Evolutionary conservation across 2,329 filamentous ascomycete genomes (phyloP), one percentile per base, ranked within the genome.

Genomic region (Apiospora phragmitis): DNA sequence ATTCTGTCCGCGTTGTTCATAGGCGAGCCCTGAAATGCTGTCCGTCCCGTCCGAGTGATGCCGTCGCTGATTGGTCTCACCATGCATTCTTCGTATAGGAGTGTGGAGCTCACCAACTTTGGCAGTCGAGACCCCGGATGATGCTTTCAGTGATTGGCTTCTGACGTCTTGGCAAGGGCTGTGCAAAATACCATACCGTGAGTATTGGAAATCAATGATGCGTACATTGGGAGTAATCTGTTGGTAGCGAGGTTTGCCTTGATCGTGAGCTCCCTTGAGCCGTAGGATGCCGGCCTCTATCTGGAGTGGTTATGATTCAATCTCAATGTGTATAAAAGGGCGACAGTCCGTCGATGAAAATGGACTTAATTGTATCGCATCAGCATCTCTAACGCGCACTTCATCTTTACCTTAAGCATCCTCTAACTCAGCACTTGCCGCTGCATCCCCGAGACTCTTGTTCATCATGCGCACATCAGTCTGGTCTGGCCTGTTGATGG

Each of bases 401-500:
- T 38, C 41, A 32, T n/a, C 6, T 41, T 9, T 45, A n/a, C 45
- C 42, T 45, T 24, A 16, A 68, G 2, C 41, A 70, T 24, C 49
- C 5, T n/a, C 16, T 21, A 38, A 14, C 41, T 32, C n/a, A 7
- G 14, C 29, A 24, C 21, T 49, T 24, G 24, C 14, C 16, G 16
- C 45, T 67, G 38, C 14, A 18, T 32, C 38, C 65, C 21, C 38
- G 38, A 41, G 2, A 51, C 62, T 7, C 14, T 21, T n/a, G 4
- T 45, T 67, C 49, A 59, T 7, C 47, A 71, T 71, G 70, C 67
- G 70, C 42, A 14, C 68, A 14, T 69, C 70, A 38, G 14, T 42
- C 16, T 68, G 70, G 65, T 65, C 69, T 62, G 67, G 18, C 29
- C 12, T 69, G 24, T 42, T 71, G 55, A 70, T 71, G 68, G 26